Evolutionary conservation across 257 asterid species (phyloP).

Genomic region (Ballota nigra): DNA sequence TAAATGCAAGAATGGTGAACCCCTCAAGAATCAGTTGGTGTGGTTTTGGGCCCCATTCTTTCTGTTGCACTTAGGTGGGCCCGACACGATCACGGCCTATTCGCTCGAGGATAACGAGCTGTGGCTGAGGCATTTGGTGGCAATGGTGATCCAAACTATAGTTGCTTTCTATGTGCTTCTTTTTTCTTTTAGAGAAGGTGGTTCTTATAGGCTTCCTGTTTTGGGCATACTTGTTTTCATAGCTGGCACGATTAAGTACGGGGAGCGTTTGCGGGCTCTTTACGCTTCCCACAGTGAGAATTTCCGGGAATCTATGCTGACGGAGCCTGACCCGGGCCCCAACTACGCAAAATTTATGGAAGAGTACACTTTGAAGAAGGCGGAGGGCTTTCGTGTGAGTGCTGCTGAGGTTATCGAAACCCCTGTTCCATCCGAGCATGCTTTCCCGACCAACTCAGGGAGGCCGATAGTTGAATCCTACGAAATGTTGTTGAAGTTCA

Average conservation of each 20-base stretch:
- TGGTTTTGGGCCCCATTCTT: slow-evolving; percentile 60
- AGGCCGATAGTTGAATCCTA: slow-evolving; percentile 27
- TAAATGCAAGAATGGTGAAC: slow-evolving; percentile 6
- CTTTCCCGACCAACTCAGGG: background rate
- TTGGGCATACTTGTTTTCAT: slow-evolving; percentile 21
- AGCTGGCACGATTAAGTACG: slow-evolving; percentile 43
- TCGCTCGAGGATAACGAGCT: slow-evolving; percentile 59
- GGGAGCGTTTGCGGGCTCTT: slow-evolving; percentile 43
- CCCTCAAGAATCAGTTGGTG: slow-evolving; percentile 22
- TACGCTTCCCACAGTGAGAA: slow-evolving; percentile 34
- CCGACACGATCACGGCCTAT: slow-evolving; percentile 61
- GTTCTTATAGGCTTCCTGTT: slow-evolving; percentile 32
- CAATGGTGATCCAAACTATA: slow-evolving; percentile 37
- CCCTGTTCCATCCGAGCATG: slow-evolving; percentile 26
- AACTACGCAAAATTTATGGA: slow-evolving; percentile 58
- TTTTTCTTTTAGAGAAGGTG: slow-evolving; percentile 34
- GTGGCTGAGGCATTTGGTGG: slow-evolving; percentile 52
- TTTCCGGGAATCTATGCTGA: slow-evolving; percentile 42
- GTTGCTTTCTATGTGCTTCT: slow-evolving; percentile 37
- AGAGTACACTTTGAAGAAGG: slow-evolving; percentile 42
- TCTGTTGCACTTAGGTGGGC: slow-evolving; percentile 55
- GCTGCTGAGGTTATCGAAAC: slow-evolving; percentile 37
- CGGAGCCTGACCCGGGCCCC: slow-evolving; percentile 51
- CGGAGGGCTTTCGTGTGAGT: slow-evolving; percentile 39
- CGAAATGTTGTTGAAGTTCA: slow-evolving; percentile 36